Evolutionary conservation across 805 yeast species (phyloP), one percentile per base, ranked within the genome.

Genomic region (Lipomyces kockii): DNA sequence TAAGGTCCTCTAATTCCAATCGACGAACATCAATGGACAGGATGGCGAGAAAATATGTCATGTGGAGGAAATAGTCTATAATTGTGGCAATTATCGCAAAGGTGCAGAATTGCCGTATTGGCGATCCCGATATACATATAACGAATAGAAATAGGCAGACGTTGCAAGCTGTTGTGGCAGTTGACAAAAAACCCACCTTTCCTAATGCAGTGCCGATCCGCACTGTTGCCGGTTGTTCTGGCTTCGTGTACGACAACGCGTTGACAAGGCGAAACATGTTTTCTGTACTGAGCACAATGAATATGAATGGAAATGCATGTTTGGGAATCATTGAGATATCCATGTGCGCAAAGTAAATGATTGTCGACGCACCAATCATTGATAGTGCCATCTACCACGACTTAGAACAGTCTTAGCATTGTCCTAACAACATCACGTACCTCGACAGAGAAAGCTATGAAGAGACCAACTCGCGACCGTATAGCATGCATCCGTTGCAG

Each of bases 1-100:
- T 67, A 34, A 87, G 75, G 67, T 87, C 91, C 17, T 84, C 84
- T 20, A 88, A 80, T 71, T 89, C 93, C 34, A 84, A 76, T 63
- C 91, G 81, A 58, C 87, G 83, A 37, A 87, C 78, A 78, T 91
- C 97, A 51, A 91, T 84, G 20, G 89, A 82, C 37, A 90, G 78
- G 1, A 90, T 85, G 0, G 92, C 86, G 1, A 87, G 80, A 66
- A 90, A 84, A 76, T 82, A 90, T 0, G 93, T 85, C 60, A 86
- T 74, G 71, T 88, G 91, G 51, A 91, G 78, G 4, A 83, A 65
- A 74, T 86, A 89, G 70, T 89, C 91, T 52, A 88, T 76, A 1
- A 85, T 35, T n/a, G 89, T 71, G 0, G 88, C 83, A 35, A 83
- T 61, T 0, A 82, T 72, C 0, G 85, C 77, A 72, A 86, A 86